Conservation (phyloP, 2,329 filamentous ascomycete genomes). For the Microcyclospora tardicrescens region DNA sequence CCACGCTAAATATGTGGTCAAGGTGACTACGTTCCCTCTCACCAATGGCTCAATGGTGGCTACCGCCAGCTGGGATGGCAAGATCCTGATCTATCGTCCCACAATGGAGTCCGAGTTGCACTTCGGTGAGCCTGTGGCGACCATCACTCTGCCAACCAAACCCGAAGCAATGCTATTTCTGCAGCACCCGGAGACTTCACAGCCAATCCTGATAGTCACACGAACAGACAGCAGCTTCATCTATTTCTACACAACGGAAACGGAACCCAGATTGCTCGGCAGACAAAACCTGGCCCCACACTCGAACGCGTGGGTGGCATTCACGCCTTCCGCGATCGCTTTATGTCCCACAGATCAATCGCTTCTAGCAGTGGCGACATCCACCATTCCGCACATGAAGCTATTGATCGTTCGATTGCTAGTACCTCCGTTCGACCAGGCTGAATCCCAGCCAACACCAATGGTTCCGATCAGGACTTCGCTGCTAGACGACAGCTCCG, state of each 20-base stretch:
- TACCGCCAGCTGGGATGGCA: conserved; percentile 50
- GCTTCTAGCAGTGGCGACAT: conserved; percentile 47
- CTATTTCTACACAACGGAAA: conserved; percentile 38
- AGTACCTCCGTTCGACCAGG: conserved; percentile 29
- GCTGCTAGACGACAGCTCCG: conserved; percentile 11
- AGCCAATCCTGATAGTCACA: conserved; percentile 40
- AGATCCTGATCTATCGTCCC: conserved; percentile 38
- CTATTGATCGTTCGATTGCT: conserved; percentile 46
- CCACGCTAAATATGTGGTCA: conserved; percentile 47
- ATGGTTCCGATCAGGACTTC: conserved; percentile 9
- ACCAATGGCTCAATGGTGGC: conserved; percentile 31
- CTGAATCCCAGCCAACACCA: conserved; percentile 1
- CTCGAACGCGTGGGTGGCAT: conserved; percentile 51
- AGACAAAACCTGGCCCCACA: conserved; percentile 49
- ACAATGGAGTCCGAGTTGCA: conserved; percentile 4
- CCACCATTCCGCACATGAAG: conserved; percentile 49
- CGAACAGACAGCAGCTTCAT: conserved; percentile 47
- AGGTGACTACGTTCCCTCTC: conserved; percentile 30
- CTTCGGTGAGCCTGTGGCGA: conserved; percentile 29
- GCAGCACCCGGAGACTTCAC: conserved; percentile 33
- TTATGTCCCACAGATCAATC: conserved; percentile 42
- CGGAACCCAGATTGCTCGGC: conserved; percentile 33
- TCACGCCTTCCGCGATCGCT: conserved; percentile 46
- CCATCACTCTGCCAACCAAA: conserved; percentile 36
- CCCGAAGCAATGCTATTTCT: conserved; percentile 46